Base-by-base conservation (phyloP, 164 flowering plant genomes). In the Protea cynaroides region DNA sequence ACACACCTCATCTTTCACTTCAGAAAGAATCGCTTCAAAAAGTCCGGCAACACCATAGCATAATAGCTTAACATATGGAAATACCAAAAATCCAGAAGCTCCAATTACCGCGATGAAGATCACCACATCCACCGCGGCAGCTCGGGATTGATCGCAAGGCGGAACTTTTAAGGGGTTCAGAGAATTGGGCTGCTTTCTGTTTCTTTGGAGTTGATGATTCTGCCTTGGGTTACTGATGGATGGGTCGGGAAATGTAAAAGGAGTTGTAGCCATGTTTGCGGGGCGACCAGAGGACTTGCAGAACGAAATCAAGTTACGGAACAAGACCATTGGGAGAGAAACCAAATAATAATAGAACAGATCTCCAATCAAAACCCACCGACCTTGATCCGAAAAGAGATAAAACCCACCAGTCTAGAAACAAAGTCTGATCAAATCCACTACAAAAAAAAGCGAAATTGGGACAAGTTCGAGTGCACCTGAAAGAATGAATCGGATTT, bases 1-100 rank as follows among this genome's bases (percentile, higher is more conserved):
- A 46, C 56, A 25, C 19, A 92, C 60, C 62, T 88, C 96, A 54
- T 80, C 83, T 37, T 65, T 71, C 57, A 83, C 65, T 40, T 79
- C 47, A 43, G 63, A 63, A 15, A 69, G 13, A 17, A 75, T 52
- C 18, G 56, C 68, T 4, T 62, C 78, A n/a, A 69, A 49, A 34
- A 85, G 34, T 40, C 75, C 74, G n/a, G 74, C 24, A 25, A 67
- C 46, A 19, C 72, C 67, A 44, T 59, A 43, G 40, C 36, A 52
- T 36, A 81, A 52, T 46, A 79, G 34, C 71, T 73, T 76, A 8
- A 80, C 56, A 64, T 79, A 84, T 2, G 98, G 98, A 58, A 75
- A 83, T 0, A 88, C 52, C 75, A 92, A 68, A 69, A 82, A 81
- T 38, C 93, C 97, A 69, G 62, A 75, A 60, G 98, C 91, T 52